Conservation (phyloP, 495 filamentous ascomycete species). For the Aspergillus baeticus region DNA sequence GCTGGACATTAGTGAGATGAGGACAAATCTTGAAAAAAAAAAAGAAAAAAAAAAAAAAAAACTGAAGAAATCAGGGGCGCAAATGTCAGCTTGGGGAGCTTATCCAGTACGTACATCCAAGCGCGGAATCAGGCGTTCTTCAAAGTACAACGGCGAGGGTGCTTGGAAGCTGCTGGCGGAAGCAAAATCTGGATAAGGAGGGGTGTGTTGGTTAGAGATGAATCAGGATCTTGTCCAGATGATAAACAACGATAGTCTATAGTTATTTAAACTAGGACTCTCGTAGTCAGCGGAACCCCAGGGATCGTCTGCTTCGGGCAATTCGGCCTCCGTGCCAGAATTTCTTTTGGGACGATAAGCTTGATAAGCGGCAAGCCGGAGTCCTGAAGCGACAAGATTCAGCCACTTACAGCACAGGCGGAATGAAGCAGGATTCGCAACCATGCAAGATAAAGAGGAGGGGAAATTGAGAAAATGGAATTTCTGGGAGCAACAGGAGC, state of each 20-base stretch:
- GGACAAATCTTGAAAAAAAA: too few relatives aligned
- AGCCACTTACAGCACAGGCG: slow-evolving; percentile 3
- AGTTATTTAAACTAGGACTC: background rate
- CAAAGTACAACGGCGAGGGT: background rate
- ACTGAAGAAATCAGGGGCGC: background rate
- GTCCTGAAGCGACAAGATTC: background rate
- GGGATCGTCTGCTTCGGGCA: background rate
- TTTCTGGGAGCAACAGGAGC: too few relatives aligned
- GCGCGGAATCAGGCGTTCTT: background rate
- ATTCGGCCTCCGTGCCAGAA: background rate
- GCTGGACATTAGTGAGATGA: background rate
- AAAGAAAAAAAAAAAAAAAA: too few relatives aligned
- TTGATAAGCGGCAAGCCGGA: slow-evolving; percentile 1
- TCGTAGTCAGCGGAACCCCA: slow-evolving; percentile 3
- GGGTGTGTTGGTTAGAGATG: background rate
- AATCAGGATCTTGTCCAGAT: background rate
- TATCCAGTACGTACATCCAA: slow-evolving; percentile 14
- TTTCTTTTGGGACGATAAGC: slow-evolving; percentile 1
- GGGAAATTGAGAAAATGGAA: background rate
- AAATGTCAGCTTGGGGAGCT: slow-evolving; percentile 7
- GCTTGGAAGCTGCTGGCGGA: background rate
- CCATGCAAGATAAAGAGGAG: background rate
- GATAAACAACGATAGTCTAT: background rate
- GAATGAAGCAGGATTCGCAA: background rate
- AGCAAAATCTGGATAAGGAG: background rate